Conservation (phyloP, 768 basidiomycete genomes). For the Boletus pseudopeckii region DNA sequence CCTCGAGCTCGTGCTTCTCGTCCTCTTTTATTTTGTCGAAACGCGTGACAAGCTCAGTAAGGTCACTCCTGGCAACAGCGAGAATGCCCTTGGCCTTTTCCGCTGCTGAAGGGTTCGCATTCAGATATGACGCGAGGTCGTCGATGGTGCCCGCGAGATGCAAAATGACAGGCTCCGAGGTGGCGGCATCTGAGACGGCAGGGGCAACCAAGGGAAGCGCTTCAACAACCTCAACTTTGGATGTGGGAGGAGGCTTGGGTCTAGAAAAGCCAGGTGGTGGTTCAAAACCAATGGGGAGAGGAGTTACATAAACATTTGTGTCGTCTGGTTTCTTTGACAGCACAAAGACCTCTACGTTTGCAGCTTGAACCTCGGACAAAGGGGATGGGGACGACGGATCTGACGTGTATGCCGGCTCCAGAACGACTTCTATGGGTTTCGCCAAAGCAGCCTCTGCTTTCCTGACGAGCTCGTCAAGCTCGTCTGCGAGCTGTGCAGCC, state of each 20-base stretch:
- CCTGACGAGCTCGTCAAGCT: constrained; percentile 61
- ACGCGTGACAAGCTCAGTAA: constrained; percentile 70
- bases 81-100: constrained; percentile 71
- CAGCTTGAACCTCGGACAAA: constrained; percentile 23
- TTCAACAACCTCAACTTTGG: constrained; percentile 13
- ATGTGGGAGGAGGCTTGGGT: constrained; percentile 48
- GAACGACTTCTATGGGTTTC: constrained; percentile 34
- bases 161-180: constrained; percentile 87
- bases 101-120: constrained; percentile 64
- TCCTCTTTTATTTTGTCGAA: constrained; percentile 79
- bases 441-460: constrained; percentile 73
- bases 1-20: constrained; percentile 65
- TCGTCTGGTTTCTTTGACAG: constrained; percentile 26
- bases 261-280: constrained; percentile 85
- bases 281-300: constrained; percentile 91
- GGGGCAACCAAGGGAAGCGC: constrained; percentile 81
- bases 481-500: constrained; percentile 53
- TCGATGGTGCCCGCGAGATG: constrained; percentile 94
- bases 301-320: constrained; percentile 49
- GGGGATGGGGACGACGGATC: constrained; percentile 26
- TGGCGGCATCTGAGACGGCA: constrained; percentile 62
- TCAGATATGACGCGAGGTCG: constrained; percentile 80
- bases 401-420: constrained; percentile 21
- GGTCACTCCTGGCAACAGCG: constrained; percentile 74
- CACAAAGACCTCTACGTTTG: constrained; percentile 25